Base-by-base conservation (phyloP, 225 moss, liverwort and hornwort species). In the Marchantia paleacea region DNA sequence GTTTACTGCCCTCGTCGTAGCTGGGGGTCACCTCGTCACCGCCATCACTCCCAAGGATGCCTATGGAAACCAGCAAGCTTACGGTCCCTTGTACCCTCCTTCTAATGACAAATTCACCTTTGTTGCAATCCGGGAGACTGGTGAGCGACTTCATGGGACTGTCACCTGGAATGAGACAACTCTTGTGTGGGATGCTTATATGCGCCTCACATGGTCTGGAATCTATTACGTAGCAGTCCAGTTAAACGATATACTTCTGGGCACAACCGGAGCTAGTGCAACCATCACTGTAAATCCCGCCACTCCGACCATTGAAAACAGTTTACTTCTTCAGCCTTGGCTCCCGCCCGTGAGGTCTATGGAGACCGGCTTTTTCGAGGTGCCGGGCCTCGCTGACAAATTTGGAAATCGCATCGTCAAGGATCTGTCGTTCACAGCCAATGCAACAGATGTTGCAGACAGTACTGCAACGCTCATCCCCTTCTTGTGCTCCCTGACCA, bases 141-240 rank as follows among this genome's bases (percentile, higher is more conserved):
- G 80, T 19, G 80, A 80, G 73, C 80, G 80, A 73, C 63, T 74
- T 24, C 10, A 62, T 47, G 80, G 73, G 12, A 25, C 22, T 5
- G 52, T 80, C 30, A 74, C 28, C 25, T 80, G 72, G 73, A 73
- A 80, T 28, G 13, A 9, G 5, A 49, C 47, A 13, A 28, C 7
- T 7, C 10, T 6, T 7, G 60, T 25, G 3, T 80, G 69, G 62
- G 61, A 80, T 29, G 73, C 73, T 22, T 18, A 4, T 25, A 25
- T 80, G 62, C 55, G 16, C 16, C 80, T 80, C n/a, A 73, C 73
- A 7, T 80, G 80, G 80, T 48, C 80, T 14, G 80, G 80, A 7
- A 63, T 63, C 39, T 80, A 80, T 58, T 60, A 16, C 25, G 80
- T 80, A 25, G 20, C 73, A 12, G 63, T 80, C 51, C 25, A 48